Evolutionary conservation across 2,329 filamentous ascomycete species (phyloP), one percentile per base, ranked within the genome.

Genomic region (Aurifilum marmelostoma): DNA sequence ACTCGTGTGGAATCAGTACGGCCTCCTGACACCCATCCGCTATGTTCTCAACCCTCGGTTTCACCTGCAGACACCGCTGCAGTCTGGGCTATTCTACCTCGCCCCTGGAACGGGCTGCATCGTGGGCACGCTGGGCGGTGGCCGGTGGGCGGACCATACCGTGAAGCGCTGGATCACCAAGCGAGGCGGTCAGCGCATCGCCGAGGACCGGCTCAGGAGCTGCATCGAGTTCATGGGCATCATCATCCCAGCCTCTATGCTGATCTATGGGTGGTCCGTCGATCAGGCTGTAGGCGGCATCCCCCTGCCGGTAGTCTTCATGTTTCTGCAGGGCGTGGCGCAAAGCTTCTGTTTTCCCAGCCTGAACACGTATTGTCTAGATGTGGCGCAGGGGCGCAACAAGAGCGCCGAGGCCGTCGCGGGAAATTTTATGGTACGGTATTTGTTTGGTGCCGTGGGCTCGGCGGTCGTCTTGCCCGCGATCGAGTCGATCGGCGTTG

Each of bases 391-490:
- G 72, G 84, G 83, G 1, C 82, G 87, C 39, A 54, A 54, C 37
- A 66, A 66, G 54, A 88, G 88, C 59, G 87, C 90, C 2, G 92
- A 95, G 75, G 91, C 94, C 2, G 87, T 92, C 50, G 91, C 92
- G 0, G 91, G 91, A 0, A 96, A 95, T 77, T 96, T 94, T 77
- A 88, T 93, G 75, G 83, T 92, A 64, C 84, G 92, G 6, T 96
- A 95, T 77, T 75, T 93, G 5, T 91, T 94, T 73, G 92, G 89
- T 1, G 92, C 91, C 8, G 80, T 87, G 8, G 91, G 88, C 0
- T 91, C 89, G 4, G 92, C 91, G 0, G 87, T 88, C 1, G 91
- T 92, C 67, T 81, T 95, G 67, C 93, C 93, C 0, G 91, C 89
- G 0, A 85, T 93, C n/a, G 82, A 93, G 69, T 81, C 79, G 37